Percentiles rank a stretch among this genome's conserved stretches.
phyloP scores from a whole-genome alignment of 2,329 filamentous ascomycete genomes.

The Fusarium sp. region DNA sequence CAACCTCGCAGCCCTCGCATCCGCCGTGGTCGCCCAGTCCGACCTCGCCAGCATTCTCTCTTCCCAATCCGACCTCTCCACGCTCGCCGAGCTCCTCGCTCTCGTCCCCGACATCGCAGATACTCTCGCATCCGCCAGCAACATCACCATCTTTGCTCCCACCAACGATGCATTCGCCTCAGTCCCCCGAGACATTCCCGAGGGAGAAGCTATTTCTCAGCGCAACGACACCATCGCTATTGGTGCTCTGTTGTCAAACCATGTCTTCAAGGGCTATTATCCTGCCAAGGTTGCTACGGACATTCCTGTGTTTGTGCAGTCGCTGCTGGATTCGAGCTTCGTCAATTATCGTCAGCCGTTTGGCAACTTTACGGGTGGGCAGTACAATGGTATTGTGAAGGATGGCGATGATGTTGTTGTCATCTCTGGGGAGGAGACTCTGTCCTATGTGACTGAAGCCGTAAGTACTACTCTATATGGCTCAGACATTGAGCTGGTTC shows the following conservation, averaged over 20 bases:
- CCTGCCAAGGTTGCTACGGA: constrained; percentile 42
- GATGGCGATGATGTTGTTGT: constrained; percentile 46
- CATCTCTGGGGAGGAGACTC: constrained; percentile 45
- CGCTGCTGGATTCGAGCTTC: constrained; percentile 44
- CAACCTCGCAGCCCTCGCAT: constrained; percentile 23
- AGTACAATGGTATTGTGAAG: constrained; percentile 48
- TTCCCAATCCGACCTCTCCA: constrained; percentile 32
- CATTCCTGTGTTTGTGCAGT: constrained; percentile 44
- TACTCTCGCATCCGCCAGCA: constrained; percentile 43
- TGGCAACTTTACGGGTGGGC: constrained; percentile 49
- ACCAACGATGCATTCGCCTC: constrained; percentile 48
- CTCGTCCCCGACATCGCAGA: constrained; percentile 42
- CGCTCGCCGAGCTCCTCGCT: constrained; percentile 24
- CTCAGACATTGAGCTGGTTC: neutral
- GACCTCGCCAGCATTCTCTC: constrained; percentile 27
- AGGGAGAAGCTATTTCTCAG: constrained; percentile 45
- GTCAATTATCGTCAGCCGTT: constrained; percentile 47
- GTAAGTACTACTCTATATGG: constrained; percentile 12
- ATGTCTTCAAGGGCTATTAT: constrained; percentile 46
- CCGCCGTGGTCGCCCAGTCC: constrained; percentile 19
- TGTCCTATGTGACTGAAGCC: constrained; percentile 47
- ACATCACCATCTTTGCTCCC: constrained; percentile 49
- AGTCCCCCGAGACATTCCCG: constrained; percentile 45
- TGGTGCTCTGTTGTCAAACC: constrained; percentile 45
- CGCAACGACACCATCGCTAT: constrained; percentile 45